These are phyloP conservation scores for Paradendryphiella salina DNA, from an alignment of 2,329 filamentous ascomycete species.

Conservation along the genomic window DNA sequence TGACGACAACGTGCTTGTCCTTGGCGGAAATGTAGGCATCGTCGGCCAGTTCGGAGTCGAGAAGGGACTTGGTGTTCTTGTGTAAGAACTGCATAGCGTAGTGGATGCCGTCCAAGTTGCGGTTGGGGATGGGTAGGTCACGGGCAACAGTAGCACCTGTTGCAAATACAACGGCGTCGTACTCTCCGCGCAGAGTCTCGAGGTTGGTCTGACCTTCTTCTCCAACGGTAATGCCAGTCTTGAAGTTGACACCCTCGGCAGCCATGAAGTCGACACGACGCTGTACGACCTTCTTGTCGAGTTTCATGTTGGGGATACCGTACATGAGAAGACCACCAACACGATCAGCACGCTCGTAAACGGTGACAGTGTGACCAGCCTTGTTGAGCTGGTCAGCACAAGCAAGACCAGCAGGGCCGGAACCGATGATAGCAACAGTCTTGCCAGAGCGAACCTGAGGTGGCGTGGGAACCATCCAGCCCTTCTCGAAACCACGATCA, in stretches of 20 bases:
- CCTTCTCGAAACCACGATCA: conserved; percentile 95
- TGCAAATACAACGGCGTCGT: conserved; percentile 86
- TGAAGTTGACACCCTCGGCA: conserved; percentile 81
- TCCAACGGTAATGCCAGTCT: conserved; percentile 76
- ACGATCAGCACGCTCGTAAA: conserved; percentile 92
- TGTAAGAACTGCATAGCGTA: conserved; percentile 98
- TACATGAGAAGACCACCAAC: conserved; percentile 95
- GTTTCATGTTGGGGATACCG: conserved; percentile 99
- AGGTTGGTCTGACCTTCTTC: conserved; percentile 72
- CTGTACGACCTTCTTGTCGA: conserved; percentile 96
- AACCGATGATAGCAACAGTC: conserved; percentile 85
- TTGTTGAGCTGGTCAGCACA: conserved; percentile 93
- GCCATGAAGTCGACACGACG: conserved; percentile 95
- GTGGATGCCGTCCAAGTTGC: conserved; percentile 86
- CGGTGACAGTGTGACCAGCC: conserved; percentile 82
- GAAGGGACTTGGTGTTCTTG: conserved; percentile 95
- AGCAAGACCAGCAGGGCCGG: conserved; percentile 87
- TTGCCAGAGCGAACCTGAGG: conserved; percentile 83
- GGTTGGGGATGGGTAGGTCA: conserved; percentile 87
- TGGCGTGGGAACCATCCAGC: conserved; percentile 88
- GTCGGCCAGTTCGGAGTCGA: conserved; percentile 86
- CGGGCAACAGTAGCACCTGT: conserved; percentile 92
- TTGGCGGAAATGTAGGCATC: conserved; percentile 90
- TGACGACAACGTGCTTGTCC: conserved; percentile 93
- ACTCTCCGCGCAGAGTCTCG: conserved; percentile 69